Percentiles rank a stretch among this genome's conserved stretches.
Conservation (phyloP, 2,329 filamentous ascomycete genomes). For the Aspergillus jensenii region DNA sequence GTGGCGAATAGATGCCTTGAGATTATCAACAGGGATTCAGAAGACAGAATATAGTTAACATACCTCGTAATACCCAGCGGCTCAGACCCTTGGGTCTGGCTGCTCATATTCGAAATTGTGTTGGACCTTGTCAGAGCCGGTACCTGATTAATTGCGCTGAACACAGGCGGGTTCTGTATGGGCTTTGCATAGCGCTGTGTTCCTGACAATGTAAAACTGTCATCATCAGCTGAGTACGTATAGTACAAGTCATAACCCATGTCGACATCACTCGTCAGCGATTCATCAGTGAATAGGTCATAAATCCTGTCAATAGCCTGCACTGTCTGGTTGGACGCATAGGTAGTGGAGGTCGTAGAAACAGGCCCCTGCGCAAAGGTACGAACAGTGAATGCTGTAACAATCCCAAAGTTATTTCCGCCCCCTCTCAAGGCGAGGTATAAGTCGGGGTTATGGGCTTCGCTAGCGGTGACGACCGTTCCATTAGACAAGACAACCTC, state of each 20-base stretch:
- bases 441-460: constrained; percentile 30
- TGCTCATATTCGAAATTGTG: constrained; percentile 6
- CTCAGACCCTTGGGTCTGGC: neutral
- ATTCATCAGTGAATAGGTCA: constrained; percentile 14
- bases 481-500: constrained; percentile 4
- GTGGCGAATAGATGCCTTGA: constrained; percentile 16
- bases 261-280: constrained; percentile 13
- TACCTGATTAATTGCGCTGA: constrained; percentile 15
- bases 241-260: constrained; percentile 22
- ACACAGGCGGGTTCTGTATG: constrained; percentile 14
- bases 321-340: constrained; percentile 1
- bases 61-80: constrained; percentile 13
- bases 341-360: constrained; percentile 1
- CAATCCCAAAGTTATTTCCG: constrained; percentile 41
- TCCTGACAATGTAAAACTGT: constrained; percentile 15
- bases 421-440: constrained; percentile 40
- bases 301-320: constrained; percentile 8
- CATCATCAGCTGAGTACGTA: constrained; percentile 10
- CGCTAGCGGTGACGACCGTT: neutral
- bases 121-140: constrained; percentile 8
- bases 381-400: constrained; percentile 35
- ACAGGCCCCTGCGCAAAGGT: constrained; percentile 28
- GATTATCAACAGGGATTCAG: neutral
- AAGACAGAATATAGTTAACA: neutral
- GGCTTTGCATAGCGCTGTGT: constrained; percentile 20